Percentiles rank a stretch among this genome's conserved stretches.
Evolutionary conservation across 179 eudicot species (phyloP).

Genomic region (Carnegiea gigantea): DNA sequence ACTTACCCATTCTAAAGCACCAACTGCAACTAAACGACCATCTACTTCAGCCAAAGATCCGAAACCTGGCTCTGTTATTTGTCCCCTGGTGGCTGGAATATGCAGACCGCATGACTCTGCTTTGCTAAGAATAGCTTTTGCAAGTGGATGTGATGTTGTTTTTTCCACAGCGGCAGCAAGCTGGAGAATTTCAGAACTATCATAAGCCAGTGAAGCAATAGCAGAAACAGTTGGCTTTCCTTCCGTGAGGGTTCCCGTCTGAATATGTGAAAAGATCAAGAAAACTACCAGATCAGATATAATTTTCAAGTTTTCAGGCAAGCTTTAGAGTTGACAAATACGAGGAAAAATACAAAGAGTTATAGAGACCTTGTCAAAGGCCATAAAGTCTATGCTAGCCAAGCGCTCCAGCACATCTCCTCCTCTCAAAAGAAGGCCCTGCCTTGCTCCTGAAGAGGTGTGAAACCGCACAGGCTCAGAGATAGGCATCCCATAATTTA

Average conservation of each 20-base stretch:
- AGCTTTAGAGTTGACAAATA: conserved; percentile 2
- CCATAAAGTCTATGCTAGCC: conserved; percentile 66
- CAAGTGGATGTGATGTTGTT: conserved; percentile 93
- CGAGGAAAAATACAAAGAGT: background rate
- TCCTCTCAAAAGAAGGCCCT: conserved; percentile 92
- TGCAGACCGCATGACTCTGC: conserved; percentile 65
- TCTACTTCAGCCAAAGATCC: conserved; percentile 94
- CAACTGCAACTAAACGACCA: conserved; percentile 88
- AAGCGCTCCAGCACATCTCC: conserved; percentile 94
- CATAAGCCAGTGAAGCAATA: conserved; percentile 52
- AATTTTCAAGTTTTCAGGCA: conserved; percentile 7
- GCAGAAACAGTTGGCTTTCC: conserved; percentile 87
- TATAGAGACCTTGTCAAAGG: conserved; percentile 74
- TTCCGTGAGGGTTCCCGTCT: conserved; percentile 98
- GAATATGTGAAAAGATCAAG: conserved; percentile 11
- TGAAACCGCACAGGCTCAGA: background rate
- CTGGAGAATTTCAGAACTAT: conserved; percentile 62
- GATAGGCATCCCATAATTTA: background rate
- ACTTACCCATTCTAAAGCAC: conserved; percentile 74
- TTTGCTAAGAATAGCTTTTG: conserved; percentile 75
- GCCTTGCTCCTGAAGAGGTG: conserved; percentile 70
- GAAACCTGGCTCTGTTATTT: conserved; percentile 90
- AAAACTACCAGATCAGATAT: conserved; percentile 12
- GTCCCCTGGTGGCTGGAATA: conserved; percentile 74
- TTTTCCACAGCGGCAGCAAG: conserved; percentile 98